Conservation (phyloP, 345 rosid species). For the Lepidium aucheri region DNA sequence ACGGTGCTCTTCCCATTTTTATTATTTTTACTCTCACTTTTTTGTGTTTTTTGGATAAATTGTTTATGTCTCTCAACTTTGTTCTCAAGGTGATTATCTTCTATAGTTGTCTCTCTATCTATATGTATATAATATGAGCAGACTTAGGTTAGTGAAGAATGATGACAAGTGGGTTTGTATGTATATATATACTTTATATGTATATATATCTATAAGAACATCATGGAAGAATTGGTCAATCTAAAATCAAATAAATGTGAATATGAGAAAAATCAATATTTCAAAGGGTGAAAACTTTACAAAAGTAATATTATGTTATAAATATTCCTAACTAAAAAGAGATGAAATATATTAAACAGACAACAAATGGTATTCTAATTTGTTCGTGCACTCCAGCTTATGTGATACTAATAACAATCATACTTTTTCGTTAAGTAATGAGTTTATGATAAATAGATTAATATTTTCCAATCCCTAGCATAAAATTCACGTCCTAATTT, state of each 20-base stretch:
- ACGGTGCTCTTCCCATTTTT: constrained; percentile 80
- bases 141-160: not conserved
- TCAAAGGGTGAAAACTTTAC: not conserved
- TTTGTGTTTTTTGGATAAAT: not conserved
- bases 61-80: constrained; percentile 4
- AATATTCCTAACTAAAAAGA: not conserved
- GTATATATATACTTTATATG: not conserved
- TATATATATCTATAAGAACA: not conserved
- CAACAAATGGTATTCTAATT: not conserved
- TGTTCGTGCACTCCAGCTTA: not conserved
- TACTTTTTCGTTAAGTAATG: no score
- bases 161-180: constrained; percentile 2
- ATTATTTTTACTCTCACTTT: not conserved
- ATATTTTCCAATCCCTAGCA: no score
- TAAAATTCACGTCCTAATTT: no score
- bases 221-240: constrained; percentile 7
- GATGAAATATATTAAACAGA: not conserved
- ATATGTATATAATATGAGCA: constrained; percentile 1
- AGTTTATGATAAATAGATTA: no score
- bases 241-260: not conserved
- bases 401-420: not conserved
- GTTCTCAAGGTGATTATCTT: constrained; percentile 11
- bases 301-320: not conserved
- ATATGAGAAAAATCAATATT: not conserved
- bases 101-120: not conserved